A percentile compares a stretch with the other conserved stretches of the same genome.
Evolutionary conservation across 2,329 filamentous ascomycete species (phyloP).

Genomic region (Fusarium stilboides): DNA sequence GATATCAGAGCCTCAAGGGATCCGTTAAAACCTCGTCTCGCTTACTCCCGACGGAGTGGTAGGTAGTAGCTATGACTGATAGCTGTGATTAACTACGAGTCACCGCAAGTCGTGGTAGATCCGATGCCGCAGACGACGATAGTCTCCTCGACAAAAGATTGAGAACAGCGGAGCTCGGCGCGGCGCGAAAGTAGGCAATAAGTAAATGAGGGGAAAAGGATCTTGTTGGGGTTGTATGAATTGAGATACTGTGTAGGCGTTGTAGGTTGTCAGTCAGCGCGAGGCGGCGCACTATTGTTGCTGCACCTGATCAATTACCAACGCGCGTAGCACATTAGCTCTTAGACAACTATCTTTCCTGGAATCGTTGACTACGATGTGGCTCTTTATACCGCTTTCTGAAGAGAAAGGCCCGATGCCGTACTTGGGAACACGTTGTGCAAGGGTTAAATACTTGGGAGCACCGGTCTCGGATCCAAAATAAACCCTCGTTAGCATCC

Average conservation of each 20-base stretch:
- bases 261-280: conserved; percentile 10
- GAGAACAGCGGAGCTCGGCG: conserved; percentile 7
- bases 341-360: neutral
- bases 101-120: conserved; percentile 24
- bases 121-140: conserved; percentile 7
- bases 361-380: neutral
- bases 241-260: conserved; percentile 4
- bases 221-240: conserved; percentile 24
- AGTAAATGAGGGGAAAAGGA: conserved; percentile 23
- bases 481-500: conserved; percentile 2
- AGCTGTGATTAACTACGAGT: conserved; percentile 9
- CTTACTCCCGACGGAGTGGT: conserved; percentile 14
- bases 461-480: conserved; percentile 32
- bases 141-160: conserved; percentile 15
- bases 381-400: conserved; percentile 27
- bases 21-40: conserved; percentile 12
- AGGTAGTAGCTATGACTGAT: conserved; percentile 3
- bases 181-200: neutral
- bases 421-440: conserved; percentile 14
- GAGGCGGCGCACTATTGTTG: conserved; percentile 5
- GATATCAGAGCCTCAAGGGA: conserved; percentile 23
- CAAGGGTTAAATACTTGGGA: conserved; percentile 18
- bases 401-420: conserved; percentile 15
- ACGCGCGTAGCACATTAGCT: neutral
- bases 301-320: conserved; percentile 11